Conservation (phyloP, 108 stramenopile genomes). For the Fragilariopsis cylindrus region DNA sequence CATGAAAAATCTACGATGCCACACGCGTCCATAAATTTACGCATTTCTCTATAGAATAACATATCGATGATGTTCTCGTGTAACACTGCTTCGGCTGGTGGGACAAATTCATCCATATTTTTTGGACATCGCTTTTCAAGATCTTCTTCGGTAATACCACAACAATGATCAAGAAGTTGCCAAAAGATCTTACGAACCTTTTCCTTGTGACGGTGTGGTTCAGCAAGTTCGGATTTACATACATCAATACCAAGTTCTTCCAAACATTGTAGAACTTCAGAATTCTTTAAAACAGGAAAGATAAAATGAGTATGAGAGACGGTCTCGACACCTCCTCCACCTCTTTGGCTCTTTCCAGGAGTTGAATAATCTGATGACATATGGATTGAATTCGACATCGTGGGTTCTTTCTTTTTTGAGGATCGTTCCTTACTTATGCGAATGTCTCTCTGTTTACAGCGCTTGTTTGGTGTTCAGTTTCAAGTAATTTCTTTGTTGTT, state of each 20-base stretch:
- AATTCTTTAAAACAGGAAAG: conserved; percentile 84
- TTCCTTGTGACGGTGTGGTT: conserved; percentile 83
- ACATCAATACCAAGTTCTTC: conserved; percentile 78
- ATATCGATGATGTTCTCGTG: conserved; percentile 89
- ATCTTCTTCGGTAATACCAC: conserved; percentile 56
- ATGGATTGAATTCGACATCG: no score
- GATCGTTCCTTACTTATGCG: no score
- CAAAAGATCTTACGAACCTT: conserved; percentile 73
- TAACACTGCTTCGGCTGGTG: conserved; percentile 64
- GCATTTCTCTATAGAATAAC: conserved; percentile 72
- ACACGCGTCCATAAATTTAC: conserved; percentile 83
- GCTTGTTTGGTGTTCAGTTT: background rate
- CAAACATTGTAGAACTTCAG: conserved; percentile 83
- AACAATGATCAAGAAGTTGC: conserved; percentile 63
- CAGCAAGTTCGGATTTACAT: conserved; percentile 71
- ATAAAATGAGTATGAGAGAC: conserved; percentile 34
- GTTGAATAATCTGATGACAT: background rate
- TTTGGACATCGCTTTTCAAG: conserved; percentile 28
- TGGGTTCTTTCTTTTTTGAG: no score
- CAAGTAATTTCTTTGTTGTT: background rate
- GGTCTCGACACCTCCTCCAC: conserved; percentile 15
- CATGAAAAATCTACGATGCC: conserved; percentile 90
- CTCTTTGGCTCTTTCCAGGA: conserved; percentile 11
- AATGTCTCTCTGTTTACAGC: background rate
- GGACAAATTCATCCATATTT: conserved; percentile 14